Evolutionary conservation across 441 rosid species (phyloP), one percentile per base, ranked within the genome.

Genomic region (Pelargonium australe): DNA sequence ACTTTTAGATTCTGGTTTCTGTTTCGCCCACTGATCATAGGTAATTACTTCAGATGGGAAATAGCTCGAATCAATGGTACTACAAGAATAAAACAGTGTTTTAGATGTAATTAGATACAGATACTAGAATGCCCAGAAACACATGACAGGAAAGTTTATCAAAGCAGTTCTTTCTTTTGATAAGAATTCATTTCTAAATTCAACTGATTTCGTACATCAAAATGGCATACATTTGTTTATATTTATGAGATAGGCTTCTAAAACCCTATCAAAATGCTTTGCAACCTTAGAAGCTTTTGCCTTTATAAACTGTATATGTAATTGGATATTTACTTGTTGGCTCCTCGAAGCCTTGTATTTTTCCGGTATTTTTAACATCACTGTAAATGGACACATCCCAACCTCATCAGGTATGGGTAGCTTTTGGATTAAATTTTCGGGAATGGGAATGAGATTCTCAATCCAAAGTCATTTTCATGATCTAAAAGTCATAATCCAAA

Each of bases 21-120:
- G 66, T 45, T 80, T 83, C 43, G 65, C 75, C 97, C 94, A 91
- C 20, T 88, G 92, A 20, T 90, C 96, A 71, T 88, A 83, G 11
- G 90, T 84, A 47, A 89, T 82, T 31, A 90, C 94, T 78, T 88
- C 96, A 3, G 90, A 63, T 6, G 96, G 92, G 68, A 95, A 86
- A 71, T 70, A 16, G 78, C 70, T 63, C n/a, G 85, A 62, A 71
- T 86, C 76, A 51, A 81, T 58, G 65, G 87, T 78, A 64, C 97
- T 90, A 72, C 71, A 70, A 80, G 34, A 72, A 66, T 53, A 63
- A 73, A 66, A 66, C 17, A 63, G 68, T 64, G 53, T 20, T 68
- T 51, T 37, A 4, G 47, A 17, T 23, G n/a, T 25, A 51, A 37
- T 28, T 25, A 62, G 4, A 14, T 55, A 13, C 2, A 47, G 62